Conservation (phyloP, 2,329 filamentous ascomycete species). For the Alternaria burnsii region DNA sequence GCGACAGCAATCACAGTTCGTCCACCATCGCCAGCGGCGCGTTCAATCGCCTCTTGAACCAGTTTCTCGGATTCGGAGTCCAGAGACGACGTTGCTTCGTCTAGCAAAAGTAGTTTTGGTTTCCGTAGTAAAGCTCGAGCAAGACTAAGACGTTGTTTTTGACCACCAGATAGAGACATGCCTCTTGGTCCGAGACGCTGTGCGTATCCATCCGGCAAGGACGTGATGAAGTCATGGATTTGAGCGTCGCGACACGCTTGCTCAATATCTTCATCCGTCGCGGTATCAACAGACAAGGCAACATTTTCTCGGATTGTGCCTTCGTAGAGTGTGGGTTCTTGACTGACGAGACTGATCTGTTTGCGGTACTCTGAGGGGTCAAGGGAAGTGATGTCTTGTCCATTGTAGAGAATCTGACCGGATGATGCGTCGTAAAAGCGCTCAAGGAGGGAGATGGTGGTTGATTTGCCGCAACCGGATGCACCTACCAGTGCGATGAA, state of each 20-base stretch:
- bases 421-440: conserved; percentile 74
- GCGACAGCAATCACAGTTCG: conserved; percentile 49
- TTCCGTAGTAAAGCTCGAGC: conserved; percentile 46
- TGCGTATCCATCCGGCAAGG: conserved; percentile 46
- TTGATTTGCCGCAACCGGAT: conserved; percentile 75
- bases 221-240: conserved; percentile 51
- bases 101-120: conserved; percentile 45
- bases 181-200: conserved; percentile 50
- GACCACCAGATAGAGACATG: conserved; percentile 45
- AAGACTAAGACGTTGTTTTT: conserved; percentile 48
- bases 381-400: conserved; percentile 47
- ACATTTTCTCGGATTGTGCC: conserved; percentile 55
- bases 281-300: conserved; percentile 42
- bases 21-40: conserved; percentile 34
- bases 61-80: conserved; percentile 48
- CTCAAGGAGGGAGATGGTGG: conserved; percentile 68
- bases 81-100: conserved; percentile 47
- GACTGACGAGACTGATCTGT: conserved; percentile 55
- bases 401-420: conserved; percentile 68
- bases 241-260: conserved; percentile 47
- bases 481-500: conserved; percentile 76
- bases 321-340: conserved; percentile 59
- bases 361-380: conserved; percentile 52
- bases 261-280: conserved; percentile 41
- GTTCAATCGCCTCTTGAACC: conserved; percentile 48